Conservation (phyloP, 2,329 filamentous ascomycete species). For the Dactylellina parvicollis region DNA sequence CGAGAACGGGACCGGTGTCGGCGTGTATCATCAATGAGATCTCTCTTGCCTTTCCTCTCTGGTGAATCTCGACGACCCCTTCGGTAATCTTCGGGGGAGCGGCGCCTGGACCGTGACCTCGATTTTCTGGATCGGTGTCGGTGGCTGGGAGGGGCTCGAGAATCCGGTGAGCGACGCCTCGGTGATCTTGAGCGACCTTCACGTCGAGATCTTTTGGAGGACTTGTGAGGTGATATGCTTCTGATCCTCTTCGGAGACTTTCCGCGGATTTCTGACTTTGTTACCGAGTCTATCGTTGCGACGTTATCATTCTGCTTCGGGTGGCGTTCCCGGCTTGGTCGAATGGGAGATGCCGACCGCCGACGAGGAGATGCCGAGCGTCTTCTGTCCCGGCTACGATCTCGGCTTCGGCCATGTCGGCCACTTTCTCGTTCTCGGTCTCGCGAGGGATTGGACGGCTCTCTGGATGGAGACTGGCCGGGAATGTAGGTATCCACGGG, state of each 20-base stretch:
- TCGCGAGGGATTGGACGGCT: constrained; percentile 18
- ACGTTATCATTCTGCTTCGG: background rate
- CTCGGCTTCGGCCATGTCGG: constrained; percentile 10
- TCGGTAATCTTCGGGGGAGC: constrained; percentile 32
- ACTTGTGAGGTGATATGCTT: constrained; percentile 31
- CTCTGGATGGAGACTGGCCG: constrained; percentile 24
- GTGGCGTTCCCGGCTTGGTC: constrained; percentile 30
- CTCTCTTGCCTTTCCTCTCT: constrained; percentile 12
- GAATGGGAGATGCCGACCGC: constrained; percentile 31
- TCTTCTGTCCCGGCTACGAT: constrained; percentile 34
- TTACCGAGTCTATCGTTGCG: background rate
- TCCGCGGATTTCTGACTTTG: constrained; percentile 27
- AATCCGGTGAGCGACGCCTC: constrained; percentile 34
- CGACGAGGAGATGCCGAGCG: constrained; percentile 30
- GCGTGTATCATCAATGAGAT: constrained; percentile 10
- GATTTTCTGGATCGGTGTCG: constrained; percentile 44
- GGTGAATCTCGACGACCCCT: constrained; percentile 32
- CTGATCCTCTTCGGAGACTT: constrained; percentile 46
- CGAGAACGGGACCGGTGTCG: constrained; percentile 38
- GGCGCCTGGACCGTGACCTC: constrained; percentile 31
- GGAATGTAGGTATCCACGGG: constrained; percentile 49
- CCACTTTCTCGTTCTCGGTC: constrained; percentile 30
- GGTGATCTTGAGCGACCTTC: constrained; percentile 39
- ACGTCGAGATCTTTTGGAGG: constrained; percentile 38
- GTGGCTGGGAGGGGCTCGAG: constrained; percentile 14